These are phyloP conservation scores for Alloteropsis semialata DNA, from an alignment of 176 grass and related monocot species.

Conservation along the genomic window DNA sequence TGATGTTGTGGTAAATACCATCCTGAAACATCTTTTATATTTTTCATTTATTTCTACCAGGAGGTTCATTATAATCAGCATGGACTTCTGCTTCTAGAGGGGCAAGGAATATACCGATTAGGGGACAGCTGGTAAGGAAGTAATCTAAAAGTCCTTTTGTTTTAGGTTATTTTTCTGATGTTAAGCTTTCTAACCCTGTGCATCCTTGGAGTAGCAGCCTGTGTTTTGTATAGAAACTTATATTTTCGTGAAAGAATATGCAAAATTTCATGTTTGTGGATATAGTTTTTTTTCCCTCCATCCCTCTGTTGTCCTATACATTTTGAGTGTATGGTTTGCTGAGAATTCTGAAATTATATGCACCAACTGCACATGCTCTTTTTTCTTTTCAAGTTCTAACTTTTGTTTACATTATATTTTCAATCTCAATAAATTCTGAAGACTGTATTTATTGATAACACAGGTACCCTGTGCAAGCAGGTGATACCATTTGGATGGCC, in stretches of 20 bases:
- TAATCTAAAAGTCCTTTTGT: constrained; percentile 7
- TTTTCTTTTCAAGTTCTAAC: not conserved
- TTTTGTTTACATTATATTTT: not conserved
- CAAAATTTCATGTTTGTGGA: not conserved
- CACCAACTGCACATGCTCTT: not conserved
- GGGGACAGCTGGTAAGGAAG: constrained; percentile 79
- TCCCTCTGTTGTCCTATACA: not conserved
- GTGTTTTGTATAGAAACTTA: not conserved
- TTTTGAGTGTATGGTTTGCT: constrained; percentile 13
- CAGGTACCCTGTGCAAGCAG: constrained; percentile 95
- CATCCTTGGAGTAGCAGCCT: constrained; percentile 10
- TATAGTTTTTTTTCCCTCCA: not conserved
- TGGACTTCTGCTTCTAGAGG: constrained; percentile 84
- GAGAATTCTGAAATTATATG: not conserved
- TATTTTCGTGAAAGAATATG: constrained; percentile 15
- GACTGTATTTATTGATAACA: constrained; percentile 20
- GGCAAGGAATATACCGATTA: constrained; percentile 95
- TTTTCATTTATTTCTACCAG: constrained; percentile 44
- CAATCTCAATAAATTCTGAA: not conserved
- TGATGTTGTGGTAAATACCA: not conserved
- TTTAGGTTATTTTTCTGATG: constrained; percentile 4
- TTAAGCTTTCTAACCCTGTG: not conserved
- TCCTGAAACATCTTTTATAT: constrained; percentile 11
- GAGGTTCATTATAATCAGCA: constrained; percentile 99
- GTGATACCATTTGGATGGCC: constrained; percentile 96